Percentiles rank a stretch among this genome's conserved stretches.
Conservation (phyloP, 2,329 filamentous ascomycete species). For the Corinectria fuckeliana region DNA sequence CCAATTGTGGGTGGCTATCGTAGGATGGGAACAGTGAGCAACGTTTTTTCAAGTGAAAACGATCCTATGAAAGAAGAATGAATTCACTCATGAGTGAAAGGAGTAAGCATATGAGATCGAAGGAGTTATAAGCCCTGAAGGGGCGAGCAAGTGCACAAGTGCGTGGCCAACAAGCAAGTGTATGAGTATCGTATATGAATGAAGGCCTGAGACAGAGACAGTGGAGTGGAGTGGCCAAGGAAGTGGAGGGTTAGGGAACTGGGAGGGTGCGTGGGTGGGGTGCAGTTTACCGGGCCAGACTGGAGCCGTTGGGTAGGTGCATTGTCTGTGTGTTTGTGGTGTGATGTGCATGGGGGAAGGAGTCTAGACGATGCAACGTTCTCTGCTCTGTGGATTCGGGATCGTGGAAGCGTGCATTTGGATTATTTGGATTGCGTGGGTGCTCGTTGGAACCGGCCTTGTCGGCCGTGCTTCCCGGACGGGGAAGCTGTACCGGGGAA, state of each 20-base stretch:
- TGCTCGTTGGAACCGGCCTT: conserved; percentile 6
- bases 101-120: background rate
- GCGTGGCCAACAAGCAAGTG: background rate
- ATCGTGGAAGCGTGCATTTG: conserved; percentile 3
- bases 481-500: conserved; percentile 9
- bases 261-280: background rate
- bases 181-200: background rate
- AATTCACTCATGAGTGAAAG: background rate
- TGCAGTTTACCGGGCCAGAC: background rate
- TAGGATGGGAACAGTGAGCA: background rate
- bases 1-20: background rate
- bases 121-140: background rate
- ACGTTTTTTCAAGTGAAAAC: background rate
- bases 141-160: background rate
- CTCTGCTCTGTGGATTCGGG: conserved; percentile 12
- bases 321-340: conserved; percentile 11
- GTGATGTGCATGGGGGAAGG: conserved; percentile 11
- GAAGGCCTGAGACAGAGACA: background rate
- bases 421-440: background rate
- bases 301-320: background rate
- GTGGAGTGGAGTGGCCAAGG: background rate
- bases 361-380: conserved; percentile 16
- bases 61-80: background rate
- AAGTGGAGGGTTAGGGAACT: background rate
- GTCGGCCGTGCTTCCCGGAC: conserved; percentile 11